Evolutionary conservation across 176 grass and related monocot genomes (phyloP).

Genomic region (Phoenix roebelenii): DNA sequence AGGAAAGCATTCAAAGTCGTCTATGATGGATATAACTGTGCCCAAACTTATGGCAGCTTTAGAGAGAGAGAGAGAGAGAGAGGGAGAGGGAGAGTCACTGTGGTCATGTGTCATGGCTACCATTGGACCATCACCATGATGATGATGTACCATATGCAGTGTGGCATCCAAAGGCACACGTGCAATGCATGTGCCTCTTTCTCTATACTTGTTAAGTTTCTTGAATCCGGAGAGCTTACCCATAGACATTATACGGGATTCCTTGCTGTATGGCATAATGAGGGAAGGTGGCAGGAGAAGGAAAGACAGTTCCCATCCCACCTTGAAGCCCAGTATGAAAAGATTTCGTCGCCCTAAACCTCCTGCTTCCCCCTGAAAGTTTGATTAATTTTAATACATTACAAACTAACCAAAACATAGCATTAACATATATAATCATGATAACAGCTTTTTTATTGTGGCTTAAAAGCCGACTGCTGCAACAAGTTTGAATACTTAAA

Average conservation of each 20-base stretch:
- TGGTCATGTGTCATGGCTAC: slow-evolving; percentile 31
- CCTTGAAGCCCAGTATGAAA: slow-evolving; percentile 68
- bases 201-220: neutral
- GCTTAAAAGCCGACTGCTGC: too few species aligned
- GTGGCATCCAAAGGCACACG: slow-evolving; percentile 35
- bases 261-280: slow-evolving; percentile 95
- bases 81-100: slow-evolving; percentile 13
- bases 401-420: too few species aligned
- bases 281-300: slow-evolving; percentile 77
- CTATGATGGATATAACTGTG: too few species aligned
- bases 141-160: slow-evolving; percentile 36
- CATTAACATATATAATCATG: too few species aligned
- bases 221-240: slow-evolving; percentile 24
- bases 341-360: slow-evolving; percentile 75
- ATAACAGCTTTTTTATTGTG: too few species aligned
- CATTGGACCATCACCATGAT: slow-evolving; percentile 40
- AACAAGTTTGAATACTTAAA: neutral
- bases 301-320: slow-evolving; percentile 63
- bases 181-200: slow-evolving; percentile 45
- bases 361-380: slow-evolving; percentile 62
- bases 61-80: slow-evolving; percentile 11
- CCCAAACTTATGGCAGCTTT: too few species aligned
- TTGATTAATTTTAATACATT: too few species aligned
- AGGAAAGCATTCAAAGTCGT: neutral
- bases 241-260: slow-evolving; percentile 72